Evolutionary conservation across 805 yeast genomes (phyloP).

Genomic region (Metschnikowia anglica): DNA sequence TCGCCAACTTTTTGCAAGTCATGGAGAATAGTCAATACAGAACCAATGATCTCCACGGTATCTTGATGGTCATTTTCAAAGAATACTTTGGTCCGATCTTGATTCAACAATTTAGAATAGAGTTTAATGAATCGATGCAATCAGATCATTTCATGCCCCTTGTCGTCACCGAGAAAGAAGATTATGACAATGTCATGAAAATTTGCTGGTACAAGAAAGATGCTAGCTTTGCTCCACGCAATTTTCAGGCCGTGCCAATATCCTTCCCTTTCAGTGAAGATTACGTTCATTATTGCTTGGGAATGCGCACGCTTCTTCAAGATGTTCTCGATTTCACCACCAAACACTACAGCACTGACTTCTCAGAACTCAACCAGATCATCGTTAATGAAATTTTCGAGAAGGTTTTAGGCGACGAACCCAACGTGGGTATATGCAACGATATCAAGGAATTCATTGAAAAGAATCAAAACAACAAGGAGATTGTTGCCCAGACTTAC

Average conservation of each 20-base stretch:
- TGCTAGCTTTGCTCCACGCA: constrained; percentile 44
- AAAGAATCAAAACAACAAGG: constrained; percentile 73
- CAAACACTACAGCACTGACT: constrained; percentile 62
- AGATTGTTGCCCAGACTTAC: constrained; percentile 83
- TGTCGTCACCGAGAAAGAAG: constrained; percentile 55
- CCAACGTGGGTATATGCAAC: constrained; percentile 56
- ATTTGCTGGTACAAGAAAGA: constrained; percentile 69
- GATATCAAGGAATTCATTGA: constrained; percentile 56
- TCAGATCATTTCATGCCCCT: constrained; percentile 91
- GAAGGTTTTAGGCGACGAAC: constrained; percentile 52
- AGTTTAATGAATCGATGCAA: constrained; percentile 61
- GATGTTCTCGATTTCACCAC: constrained; percentile 64
- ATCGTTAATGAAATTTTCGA: constrained; percentile 65
- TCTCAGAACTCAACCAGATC: constrained; percentile 55
- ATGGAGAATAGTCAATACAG: constrained; percentile 71
- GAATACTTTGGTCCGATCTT: constrained; percentile 57
- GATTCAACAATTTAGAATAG: constrained; percentile 53
- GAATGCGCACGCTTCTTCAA: constrained; percentile 62
- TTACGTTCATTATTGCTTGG: constrained; percentile 83
- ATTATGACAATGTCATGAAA: constrained; percentile 61
- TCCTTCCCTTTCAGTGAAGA: constrained; percentile 79
- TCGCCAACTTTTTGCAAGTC: constrained; percentile 73
- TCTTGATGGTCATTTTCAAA: constrained; percentile 57
- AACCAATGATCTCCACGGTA: constrained; percentile 57
- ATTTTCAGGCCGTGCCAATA: constrained; percentile 56